Evolutionary conservation across 1,284 basidiomycete species (phyloP).

Genomic region (Leccinum cinnamomeum): DNA sequence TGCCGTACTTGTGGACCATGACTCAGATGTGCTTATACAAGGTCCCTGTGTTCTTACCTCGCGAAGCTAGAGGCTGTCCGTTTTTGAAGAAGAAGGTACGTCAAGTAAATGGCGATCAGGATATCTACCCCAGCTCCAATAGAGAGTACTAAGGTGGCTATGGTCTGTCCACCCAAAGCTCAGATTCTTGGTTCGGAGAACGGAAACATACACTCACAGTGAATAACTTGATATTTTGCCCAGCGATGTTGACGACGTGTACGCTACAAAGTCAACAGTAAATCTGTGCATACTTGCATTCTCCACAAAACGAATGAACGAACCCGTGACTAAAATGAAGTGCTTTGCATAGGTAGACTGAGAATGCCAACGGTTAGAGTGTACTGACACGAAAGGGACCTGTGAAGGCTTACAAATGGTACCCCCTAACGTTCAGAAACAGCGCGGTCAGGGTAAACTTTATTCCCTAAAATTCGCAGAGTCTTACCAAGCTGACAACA

Average conservation of each 20-base stretch:
- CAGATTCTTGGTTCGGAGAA: background rate
- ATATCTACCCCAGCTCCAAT: constrained; percentile 8
- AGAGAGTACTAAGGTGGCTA: background rate
- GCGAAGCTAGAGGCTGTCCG: background rate
- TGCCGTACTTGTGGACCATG: constrained; percentile 3
- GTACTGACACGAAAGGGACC: background rate
- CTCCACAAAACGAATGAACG: background rate
- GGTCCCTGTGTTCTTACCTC: background rate
- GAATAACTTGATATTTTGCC: background rate
- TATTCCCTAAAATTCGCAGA: background rate
- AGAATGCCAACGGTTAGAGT: background rate
- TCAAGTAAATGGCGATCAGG: constrained; percentile 9
- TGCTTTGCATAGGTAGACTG: background rate
- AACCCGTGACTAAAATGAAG: background rate
- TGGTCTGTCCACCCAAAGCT: background rate
- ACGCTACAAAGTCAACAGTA: background rate
- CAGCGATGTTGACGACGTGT: background rate
- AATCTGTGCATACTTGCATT: background rate
- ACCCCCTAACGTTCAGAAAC: constrained; percentile 1
- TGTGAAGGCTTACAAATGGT: constrained; percentile 1
- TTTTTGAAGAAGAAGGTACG: constrained; percentile 8
- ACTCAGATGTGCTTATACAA: background rate
- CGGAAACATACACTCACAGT: background rate
- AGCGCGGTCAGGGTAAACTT: background rate
- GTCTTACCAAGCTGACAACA: constrained; percentile 7